Evolutionary conservation across 2,329 filamentous ascomycete genomes (phyloP), one percentile per base, ranked within the genome.

Genomic region (Cercospora beticola): DNA sequence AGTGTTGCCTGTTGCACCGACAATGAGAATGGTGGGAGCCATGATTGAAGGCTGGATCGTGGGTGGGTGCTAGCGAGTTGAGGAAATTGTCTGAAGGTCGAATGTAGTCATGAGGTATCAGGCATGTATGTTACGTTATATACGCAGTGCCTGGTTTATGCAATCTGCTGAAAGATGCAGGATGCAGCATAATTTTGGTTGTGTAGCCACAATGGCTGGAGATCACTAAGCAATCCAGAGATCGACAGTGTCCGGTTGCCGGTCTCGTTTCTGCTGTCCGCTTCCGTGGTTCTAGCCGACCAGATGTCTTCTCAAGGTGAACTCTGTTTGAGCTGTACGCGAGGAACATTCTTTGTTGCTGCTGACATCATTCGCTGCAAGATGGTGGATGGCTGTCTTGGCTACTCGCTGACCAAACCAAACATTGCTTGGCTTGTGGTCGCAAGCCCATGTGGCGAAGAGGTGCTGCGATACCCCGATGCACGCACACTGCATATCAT

Each of bases 1-100:
- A 1, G 65, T 67, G 36, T 67, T 67, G 31, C 65, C 65, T 18
- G 65, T 62, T 5, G 59, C 65, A 6, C 65, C 65, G 18, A 67
- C 60, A 28, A 67, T 30, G 49, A 64, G 65, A 30, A 64, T 63
- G 10, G 65, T 64, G 30, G 64, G 57, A 28, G 59, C 43, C 36
- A 62, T 62, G 8, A 14, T 16, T 52, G 46, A 14, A 7, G 46
- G 43, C 9, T 49, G 8, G 43, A 10, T 18, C n/a, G 43, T 49
- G 4, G 9, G 43, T 1, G 14, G 43, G 21, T 18, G 18, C 18
- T 23, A 21, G 9, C 21, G 18, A 49, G 46, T 21, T 52, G 46
- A 23, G 46, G 10, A 14, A 12, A 52, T 23, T 21, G 9, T 49
- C 21, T 0, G 43, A 10, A 52, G 18, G 14, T 40, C 36, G 1